phyloP scores from a whole-genome alignment of 306 rosid species.

The Ammopiptanthus mongolicus region DNA sequence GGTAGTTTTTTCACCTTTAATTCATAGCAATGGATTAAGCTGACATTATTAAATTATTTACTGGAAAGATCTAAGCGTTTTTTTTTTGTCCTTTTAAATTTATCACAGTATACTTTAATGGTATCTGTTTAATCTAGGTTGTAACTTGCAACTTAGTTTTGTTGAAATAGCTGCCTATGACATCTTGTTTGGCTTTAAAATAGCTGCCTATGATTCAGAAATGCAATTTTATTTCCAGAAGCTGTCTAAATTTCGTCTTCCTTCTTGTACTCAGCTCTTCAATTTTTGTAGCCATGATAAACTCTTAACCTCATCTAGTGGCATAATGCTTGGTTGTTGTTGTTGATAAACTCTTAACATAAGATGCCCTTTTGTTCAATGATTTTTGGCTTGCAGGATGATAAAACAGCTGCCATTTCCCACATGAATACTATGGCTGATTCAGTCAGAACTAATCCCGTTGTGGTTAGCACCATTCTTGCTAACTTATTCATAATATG shows the following conservation, averaged over 20 bases:
- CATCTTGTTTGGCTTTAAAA: background rate
- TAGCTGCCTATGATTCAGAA: background rate
- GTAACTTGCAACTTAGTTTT: background rate
- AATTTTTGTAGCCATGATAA: background rate
- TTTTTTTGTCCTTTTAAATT: background rate
- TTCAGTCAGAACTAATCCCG: constrained; percentile 53
- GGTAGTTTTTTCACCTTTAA: constrained; percentile 4
- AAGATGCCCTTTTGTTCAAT: background rate
- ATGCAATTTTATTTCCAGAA: background rate
- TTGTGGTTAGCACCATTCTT: constrained; percentile 53
- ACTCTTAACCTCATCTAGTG: background rate
- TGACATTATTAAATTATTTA: background rate
- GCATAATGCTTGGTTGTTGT: background rate
- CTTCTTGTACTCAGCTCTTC: background rate
- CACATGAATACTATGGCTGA: constrained; percentile 51
- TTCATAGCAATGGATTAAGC: background rate
- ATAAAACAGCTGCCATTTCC: constrained; percentile 52
- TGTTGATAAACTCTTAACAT: background rate
- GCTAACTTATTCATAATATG: constrained; percentile 8
- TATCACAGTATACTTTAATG: background rate
- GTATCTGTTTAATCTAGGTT: background rate
- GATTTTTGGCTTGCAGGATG: constrained; percentile 55
- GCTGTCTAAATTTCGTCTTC: background rate
- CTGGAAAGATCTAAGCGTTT: background rate
- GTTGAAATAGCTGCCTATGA: background rate